Percentiles rank a stretch among this genome's conserved stretches.
Evolutionary conservation across 2,329 filamentous ascomycete species (phyloP).

Genomic region (Exophiala aquamarina): DNA sequence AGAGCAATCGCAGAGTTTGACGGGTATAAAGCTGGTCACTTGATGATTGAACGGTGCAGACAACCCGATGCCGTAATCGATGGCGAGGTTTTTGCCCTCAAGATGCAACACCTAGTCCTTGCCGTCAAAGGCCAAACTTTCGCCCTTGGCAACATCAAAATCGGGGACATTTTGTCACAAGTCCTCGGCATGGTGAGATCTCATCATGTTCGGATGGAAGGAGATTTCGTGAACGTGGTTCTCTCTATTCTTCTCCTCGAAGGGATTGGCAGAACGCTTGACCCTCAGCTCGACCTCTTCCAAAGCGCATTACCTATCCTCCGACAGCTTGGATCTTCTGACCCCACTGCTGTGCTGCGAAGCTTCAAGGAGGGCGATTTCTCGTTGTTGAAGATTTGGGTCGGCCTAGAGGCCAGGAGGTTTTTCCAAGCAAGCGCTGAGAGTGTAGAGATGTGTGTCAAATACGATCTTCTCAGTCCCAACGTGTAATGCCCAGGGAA

Average conservation of each 20-base stretch:
- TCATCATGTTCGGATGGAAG: constrained; percentile 92
- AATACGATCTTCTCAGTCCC: constrained; percentile 83
- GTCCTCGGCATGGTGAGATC: constrained; percentile 87
- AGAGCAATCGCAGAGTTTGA: constrained; percentile 95
- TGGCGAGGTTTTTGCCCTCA: constrained; percentile 84
- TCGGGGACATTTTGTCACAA: constrained; percentile 89
- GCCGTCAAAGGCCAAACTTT: constrained; percentile 88
- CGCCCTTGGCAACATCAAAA: constrained; percentile 89
- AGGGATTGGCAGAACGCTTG: constrained; percentile 83
- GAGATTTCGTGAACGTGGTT: constrained; percentile 97
- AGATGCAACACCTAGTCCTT: constrained; percentile 95
- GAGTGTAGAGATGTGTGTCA: constrained; percentile 85
- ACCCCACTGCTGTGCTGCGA: constrained; percentile 62
- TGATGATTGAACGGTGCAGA: constrained; percentile 95
- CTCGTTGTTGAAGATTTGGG: constrained; percentile 87
- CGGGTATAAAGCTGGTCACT: constrained; percentile 87
- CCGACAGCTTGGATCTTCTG: constrained; percentile 73
- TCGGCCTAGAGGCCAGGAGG: constrained; percentile 81
- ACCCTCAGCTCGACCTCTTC: constrained; percentile 85
- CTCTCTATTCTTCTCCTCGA: constrained; percentile 91
- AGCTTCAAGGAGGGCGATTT: constrained; percentile 73
- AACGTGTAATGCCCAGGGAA: constrained; percentile 62
- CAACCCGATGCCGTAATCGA: constrained; percentile 89
- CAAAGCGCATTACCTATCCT: constrained; percentile 85
- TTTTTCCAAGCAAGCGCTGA: constrained; percentile 90